phyloP scores from a whole-genome alignment of 331 rosid species.

The Telfairia occidentalis region DNA sequence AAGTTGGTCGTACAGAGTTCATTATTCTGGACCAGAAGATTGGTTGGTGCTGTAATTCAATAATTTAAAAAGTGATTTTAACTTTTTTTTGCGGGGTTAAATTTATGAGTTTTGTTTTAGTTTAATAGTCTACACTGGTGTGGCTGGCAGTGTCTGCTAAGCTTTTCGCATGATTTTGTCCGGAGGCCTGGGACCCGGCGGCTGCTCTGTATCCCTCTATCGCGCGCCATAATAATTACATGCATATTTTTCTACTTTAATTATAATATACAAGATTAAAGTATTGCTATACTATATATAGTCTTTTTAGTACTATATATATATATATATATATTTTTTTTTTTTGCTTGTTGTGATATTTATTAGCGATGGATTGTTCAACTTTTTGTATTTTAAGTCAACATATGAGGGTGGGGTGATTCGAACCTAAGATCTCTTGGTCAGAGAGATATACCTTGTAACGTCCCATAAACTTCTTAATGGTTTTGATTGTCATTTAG shows the following conservation, averaged over 20 bases:
- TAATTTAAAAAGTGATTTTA: background rate
- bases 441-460: too few species aligned
- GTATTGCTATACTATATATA: background rate
- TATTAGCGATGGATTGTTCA: too few species aligned
- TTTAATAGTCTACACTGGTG: background rate
- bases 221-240: background rate
- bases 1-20: background rate
- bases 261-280: background rate
- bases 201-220: background rate
- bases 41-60: background rate
- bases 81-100: background rate
- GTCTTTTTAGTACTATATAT: too few species aligned
- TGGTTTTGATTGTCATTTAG: too few species aligned
- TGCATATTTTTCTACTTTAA: background rate
- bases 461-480: too few species aligned
- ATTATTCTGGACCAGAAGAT: background rate
- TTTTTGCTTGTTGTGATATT: too few species aligned
- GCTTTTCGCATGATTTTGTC: background rate
- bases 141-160: background rate
- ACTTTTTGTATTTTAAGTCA: too few species aligned
- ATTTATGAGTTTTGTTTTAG: background rate
- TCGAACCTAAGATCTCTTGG: too few species aligned
- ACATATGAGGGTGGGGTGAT: too few species aligned
- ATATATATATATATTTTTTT: background rate
- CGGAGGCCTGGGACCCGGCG: background rate